A percentile compares a stretch with the other conserved stretches of the same genome.
phyloP scores from a whole-genome alignment of 2,329 filamentous ascomycete genomes.

The Paramyrothecium roridum region DNA sequence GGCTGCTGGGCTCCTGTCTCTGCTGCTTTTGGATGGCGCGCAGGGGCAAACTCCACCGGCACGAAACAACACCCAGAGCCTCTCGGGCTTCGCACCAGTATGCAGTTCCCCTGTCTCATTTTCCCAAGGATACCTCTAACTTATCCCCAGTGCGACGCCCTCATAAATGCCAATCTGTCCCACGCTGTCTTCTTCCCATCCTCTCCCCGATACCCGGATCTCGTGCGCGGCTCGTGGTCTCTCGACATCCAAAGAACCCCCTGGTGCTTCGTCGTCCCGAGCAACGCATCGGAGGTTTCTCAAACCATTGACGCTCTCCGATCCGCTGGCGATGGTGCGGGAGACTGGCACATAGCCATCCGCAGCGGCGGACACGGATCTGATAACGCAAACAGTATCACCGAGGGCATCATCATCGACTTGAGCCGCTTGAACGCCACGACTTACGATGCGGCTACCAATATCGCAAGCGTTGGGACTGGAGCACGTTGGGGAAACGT shows the following conservation, averaged over 20 bases:
- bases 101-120: not conserved
- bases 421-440: conserved; percentile 22
- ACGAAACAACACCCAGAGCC: not conserved
- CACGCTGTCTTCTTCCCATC: not conserved
- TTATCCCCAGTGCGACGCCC: not conserved
- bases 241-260: conserved; percentile 7
- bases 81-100: not conserved
- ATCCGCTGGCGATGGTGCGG: conserved; percentile 11
- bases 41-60: not conserved
- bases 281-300: conserved; percentile 17
- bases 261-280: conserved; percentile 20
- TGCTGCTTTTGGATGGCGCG: not conserved
- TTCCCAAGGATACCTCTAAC: not conserved
- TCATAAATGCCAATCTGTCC: not conserved
- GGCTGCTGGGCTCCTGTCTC: not conserved
- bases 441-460: conserved; percentile 6
- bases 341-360: conserved; percentile 39
- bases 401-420: conserved; percentile 41
- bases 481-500: conserved; percentile 9
- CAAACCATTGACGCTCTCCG: conserved; percentile 8
- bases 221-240: not conserved
- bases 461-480: conserved; percentile 7
- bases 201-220: not conserved
- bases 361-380: conserved; percentile 47
- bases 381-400: conserved; percentile 37